Evolutionary conservation across 306 rosid genomes (phyloP), one percentile per base, ranked within the genome.

Genomic region (Sophora flavescens): DNA sequence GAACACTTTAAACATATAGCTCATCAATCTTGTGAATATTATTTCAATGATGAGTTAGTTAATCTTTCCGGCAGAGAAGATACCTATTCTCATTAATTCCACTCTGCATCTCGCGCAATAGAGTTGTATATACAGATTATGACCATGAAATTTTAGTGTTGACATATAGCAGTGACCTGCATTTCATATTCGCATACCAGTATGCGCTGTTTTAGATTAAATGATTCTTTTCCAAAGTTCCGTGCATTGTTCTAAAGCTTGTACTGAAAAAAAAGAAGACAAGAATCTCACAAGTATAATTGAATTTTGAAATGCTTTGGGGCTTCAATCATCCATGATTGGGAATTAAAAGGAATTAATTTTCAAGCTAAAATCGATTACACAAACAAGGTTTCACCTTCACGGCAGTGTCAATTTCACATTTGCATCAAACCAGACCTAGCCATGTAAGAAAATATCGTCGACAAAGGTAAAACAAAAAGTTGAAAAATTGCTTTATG

Each of bases 401-500:
- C n/a, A n/a, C n/a, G n/a, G n/a, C n/a, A n/a, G n/a, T n/a, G n/a
- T n/a, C n/a, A n/a, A n/a, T n/a, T n/a, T n/a, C n/a, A n/a, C n/a
- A n/a, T n/a, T n/a, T n/a, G n/a, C n/a, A 57, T 35, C 51, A 65
- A 30, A 77, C n/a, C 39, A 77, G 60, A 66, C 3, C 14, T 77
- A 16, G 38, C 3, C 26, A 58, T 17, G 36, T 17, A 41, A 75
- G 41, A 58, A 67, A 81, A 62, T 63, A 33, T 62, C 28, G 39
- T 63, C 0, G 30, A 70, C 14, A 47, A 39, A 76, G 36, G 54
- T 33, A 69, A 69, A 63, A 63, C 45, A 76, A 70, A 62, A 60
- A 28, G 59, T 36, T 80, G 56, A 77, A 68, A 68, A 68, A 68
- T 81, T 73, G 52, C 47, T 54, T 6, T 62, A 67, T 62, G 71